Base-by-base conservation (phyloP, 441 rosid genomes). In the Lepidium campestre region DNA sequence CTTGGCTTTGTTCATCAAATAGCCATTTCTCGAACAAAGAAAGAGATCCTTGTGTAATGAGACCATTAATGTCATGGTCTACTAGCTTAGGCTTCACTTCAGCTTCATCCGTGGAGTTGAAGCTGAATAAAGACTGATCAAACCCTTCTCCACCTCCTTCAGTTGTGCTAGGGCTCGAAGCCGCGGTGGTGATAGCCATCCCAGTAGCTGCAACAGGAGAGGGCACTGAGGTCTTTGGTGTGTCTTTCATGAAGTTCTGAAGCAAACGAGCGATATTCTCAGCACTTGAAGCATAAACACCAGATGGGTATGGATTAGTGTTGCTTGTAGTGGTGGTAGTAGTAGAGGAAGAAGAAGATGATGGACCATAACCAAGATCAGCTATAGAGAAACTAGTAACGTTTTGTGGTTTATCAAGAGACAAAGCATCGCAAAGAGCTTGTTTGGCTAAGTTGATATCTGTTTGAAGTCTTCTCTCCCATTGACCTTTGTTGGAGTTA, bases 21-120 rank as follows among this genome's bases (percentile, higher is more conserved):
- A 92, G 86, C 96, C 98, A 92, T 68, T 86, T 89, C 87, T 92
- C 98, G 13, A 92, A 80, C 80, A 92, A 56, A 8, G 82, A 65
- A 20, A 92, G 81, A 10, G 94, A 89, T 53, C 83, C 90, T 69
- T 82, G 83, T 45, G 58, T 41, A 34, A 76, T 44, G 36, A 57
- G 64, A 61, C 70, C 65, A 55, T 61, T 62, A 52, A 66, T 46
- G 37, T 73, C 72, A 67, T 58, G 60, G 40, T 68, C 58, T 41
- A 69, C 71, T 75, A 66, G 14, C 22, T 37, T 69, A 6, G 87
- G 86, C 65, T 86, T 82, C 17, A 46, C 70, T 37, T 57, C 78
- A 74, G 19, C 42, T 75, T 56, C 67, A 67, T 81, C 82, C 70
- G 77, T 1, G 72, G 64, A 40, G 79, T 70, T 70, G 62, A 68